phyloP scores from a whole-genome alignment of 106 monocot species.

The Posidonia australis region DNA sequence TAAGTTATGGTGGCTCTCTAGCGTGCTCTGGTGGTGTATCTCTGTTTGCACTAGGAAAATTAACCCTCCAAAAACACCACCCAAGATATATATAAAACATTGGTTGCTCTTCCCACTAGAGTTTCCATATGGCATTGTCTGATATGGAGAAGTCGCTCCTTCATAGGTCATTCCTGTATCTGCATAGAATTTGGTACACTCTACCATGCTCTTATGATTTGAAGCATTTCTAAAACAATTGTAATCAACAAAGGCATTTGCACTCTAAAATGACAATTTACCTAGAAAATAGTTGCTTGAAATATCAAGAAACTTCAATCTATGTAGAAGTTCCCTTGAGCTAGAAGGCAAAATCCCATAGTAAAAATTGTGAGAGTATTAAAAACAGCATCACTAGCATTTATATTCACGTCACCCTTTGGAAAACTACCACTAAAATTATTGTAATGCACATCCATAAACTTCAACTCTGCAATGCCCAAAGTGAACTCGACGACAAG shows the following conservation, averaged over 20 bases:
- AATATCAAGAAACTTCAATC: slow-evolving; percentile 32
- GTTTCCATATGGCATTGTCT: slow-evolving; percentile 5
- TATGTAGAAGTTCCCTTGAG: slow-evolving; percentile 10
- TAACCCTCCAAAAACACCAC: slow-evolving; percentile 37
- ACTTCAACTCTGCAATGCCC: slow-evolving; percentile 8
- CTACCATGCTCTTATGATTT: slow-evolving; percentile 27
- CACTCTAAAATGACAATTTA: not conserved
- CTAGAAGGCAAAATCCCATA: slow-evolving; percentile 38
- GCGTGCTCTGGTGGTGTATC: too few species aligned
- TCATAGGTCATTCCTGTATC: slow-evolving; percentile 32
- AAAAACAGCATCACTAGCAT: slow-evolving; percentile 11
- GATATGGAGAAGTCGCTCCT: slow-evolving; percentile 5
- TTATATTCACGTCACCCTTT: not conserved
- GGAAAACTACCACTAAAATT: slow-evolving; percentile 16
- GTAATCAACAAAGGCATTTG: slow-evolving; percentile 21
- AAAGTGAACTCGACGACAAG: slow-evolving; percentile 6
- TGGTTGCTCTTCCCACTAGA: slow-evolving; percentile 13
- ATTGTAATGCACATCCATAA: slow-evolving; percentile 24
- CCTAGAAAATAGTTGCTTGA: slow-evolving; percentile 66
- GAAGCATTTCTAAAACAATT: slow-evolving; percentile 45
- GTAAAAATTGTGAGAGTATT: slow-evolving; percentile 47
- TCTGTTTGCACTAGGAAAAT: slow-evolving; percentile 20
- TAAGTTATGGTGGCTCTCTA: too few species aligned
- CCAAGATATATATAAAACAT: slow-evolving; percentile 44
- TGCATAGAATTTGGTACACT: slow-evolving; percentile 46